Conservation (phyloP, 805 yeast genomes). For the Ogataea nakhonphanomensis region DNA sequence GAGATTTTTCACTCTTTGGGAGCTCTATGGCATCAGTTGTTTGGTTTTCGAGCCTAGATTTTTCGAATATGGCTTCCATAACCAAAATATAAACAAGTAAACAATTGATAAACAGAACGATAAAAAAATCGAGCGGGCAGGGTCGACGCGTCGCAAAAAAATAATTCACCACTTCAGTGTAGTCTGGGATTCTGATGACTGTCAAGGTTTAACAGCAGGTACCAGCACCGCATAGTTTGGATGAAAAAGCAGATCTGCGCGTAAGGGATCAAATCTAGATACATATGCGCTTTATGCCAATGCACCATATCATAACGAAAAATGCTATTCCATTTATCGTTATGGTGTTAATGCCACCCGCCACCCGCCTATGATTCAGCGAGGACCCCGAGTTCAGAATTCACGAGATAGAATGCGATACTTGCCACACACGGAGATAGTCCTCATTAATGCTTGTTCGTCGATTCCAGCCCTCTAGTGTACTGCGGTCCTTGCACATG, state of each 20-base stretch:
- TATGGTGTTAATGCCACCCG: constrained; percentile 20
- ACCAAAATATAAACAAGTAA: constrained; percentile 3
- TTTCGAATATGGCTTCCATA: constrained; percentile 12
- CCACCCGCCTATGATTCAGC: constrained; percentile 4
- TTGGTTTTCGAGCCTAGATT: constrained; percentile 7
- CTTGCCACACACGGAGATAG: constrained; percentile 7
- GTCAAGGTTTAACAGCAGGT: constrained; percentile 2
- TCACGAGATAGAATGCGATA: constrained; percentile 8
- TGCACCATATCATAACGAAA: too few species aligned
- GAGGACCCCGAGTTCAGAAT: neutral
- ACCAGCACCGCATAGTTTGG: too few species aligned
- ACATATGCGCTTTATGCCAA: too few species aligned
- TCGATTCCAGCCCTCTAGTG: constrained; percentile 6
- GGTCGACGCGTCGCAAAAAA: constrained; percentile 11
- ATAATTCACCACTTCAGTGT: neutral
- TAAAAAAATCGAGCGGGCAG: neutral
- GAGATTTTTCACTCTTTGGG: neutral
- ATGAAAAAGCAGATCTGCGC: too few species aligned
- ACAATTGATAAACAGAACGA: neutral
- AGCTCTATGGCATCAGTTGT: neutral
- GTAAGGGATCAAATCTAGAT: too few species aligned
- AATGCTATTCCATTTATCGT: too few species aligned
- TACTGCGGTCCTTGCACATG: neutral
- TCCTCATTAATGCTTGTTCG: constrained; percentile 1
- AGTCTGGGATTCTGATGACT: constrained; percentile 10